Evolutionary conservation across 1,284 basidiomycete genomes (phyloP).

Genomic region (Cryptococcus hybrid): DNA sequence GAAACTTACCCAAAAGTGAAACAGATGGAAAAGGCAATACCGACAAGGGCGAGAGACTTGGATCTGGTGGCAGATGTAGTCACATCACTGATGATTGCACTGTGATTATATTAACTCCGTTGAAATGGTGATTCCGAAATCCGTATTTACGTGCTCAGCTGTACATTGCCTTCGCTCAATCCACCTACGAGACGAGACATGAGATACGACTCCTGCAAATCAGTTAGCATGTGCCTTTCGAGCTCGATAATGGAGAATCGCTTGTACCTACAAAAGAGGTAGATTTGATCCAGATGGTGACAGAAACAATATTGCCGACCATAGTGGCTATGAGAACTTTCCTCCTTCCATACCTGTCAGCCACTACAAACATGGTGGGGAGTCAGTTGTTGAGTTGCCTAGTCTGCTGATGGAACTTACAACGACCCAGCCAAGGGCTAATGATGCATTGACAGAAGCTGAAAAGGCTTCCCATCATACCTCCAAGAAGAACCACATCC

Average conservation of each 20-base stretch:
- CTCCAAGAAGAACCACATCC: conserved; percentile 57
- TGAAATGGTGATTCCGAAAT: background rate
- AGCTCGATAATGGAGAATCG: background rate
- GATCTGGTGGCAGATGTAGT: conserved; percentile 72
- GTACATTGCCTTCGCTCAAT: conserved; percentile 69
- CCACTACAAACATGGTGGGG: conserved; percentile 24
- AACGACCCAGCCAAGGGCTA: conserved; percentile 74
- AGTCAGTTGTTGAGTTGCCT: background rate
- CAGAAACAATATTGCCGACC: conserved; percentile 84
- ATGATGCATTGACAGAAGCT: conserved; percentile 83
- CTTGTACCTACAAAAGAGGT: conserved; percentile 62
- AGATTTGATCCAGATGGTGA: conserved; percentile 80
- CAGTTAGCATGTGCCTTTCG: conserved; percentile 1
- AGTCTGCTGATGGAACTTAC: conserved; percentile 25
- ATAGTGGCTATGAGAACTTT: conserved; percentile 75
- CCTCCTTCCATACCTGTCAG: conserved; percentile 80
- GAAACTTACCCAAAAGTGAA: conserved; percentile 59
- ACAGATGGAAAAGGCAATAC: conserved; percentile 89
- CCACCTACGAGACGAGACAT: conserved; percentile 86
- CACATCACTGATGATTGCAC: conserved; percentile 85
- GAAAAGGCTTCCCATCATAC: conserved; percentile 84
- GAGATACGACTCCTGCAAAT: conserved; percentile 61
- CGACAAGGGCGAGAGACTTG: conserved; percentile 81
- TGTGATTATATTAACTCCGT: conserved; percentile 35
- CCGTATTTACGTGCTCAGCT: conserved; percentile 50